Percentiles rank a stretch among this genome's conserved stretches.
phyloP scores from a whole-genome alignment of 805 yeast species.

The Ogataea pignaliae region DNA sequence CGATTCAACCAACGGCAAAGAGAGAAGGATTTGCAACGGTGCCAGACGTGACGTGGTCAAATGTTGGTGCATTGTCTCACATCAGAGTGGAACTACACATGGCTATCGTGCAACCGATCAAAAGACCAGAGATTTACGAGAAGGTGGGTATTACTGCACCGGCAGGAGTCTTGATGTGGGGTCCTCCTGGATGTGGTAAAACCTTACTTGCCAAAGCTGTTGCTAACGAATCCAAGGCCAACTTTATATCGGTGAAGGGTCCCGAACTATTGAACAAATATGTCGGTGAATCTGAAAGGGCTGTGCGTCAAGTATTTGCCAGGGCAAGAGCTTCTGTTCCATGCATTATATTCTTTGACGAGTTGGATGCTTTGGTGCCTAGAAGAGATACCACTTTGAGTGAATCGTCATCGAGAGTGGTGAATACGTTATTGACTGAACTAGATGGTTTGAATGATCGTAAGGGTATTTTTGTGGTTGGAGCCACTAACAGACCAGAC shows the following conservation, averaged over 20 bases:
- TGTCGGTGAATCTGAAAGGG: conserved; percentile 92
- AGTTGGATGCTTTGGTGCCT: conserved; percentile 93
- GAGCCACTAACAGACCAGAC: conserved; percentile 97
- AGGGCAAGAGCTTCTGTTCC: conserved; percentile 96
- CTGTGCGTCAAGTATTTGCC: conserved; percentile 88
- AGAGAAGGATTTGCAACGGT: conserved; percentile 98
- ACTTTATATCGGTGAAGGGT: conserved; percentile 92
- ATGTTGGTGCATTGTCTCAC: conserved; percentile 82
- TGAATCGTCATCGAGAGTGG: conserved; percentile 90
- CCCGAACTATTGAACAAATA: conserved; percentile 94
- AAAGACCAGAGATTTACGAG: conserved; percentile 82
- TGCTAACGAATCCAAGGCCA: conserved; percentile 94
- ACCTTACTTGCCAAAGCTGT: conserved; percentile 95
- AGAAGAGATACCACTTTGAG: conserved; percentile 83
- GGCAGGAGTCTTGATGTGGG: conserved; percentile 96
- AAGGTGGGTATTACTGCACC: conserved; percentile 95
- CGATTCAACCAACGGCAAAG: conserved; percentile 94
- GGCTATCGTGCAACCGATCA: conserved; percentile 97
- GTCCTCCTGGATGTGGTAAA: conserved; percentile 99
- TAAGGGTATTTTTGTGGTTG: conserved; percentile 88
- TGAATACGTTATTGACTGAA: conserved; percentile 89
- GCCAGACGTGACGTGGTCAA: conserved; percentile 95
- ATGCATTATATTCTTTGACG: conserved; percentile 91
- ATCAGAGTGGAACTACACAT: conserved; percentile 88
- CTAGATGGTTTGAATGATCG: conserved; percentile 92